A percentile compares a stretch with the other conserved stretches of the same genome.
phyloP scores from a whole-genome alignment of 208 protist species.

The Leishmania tropica region DNA sequence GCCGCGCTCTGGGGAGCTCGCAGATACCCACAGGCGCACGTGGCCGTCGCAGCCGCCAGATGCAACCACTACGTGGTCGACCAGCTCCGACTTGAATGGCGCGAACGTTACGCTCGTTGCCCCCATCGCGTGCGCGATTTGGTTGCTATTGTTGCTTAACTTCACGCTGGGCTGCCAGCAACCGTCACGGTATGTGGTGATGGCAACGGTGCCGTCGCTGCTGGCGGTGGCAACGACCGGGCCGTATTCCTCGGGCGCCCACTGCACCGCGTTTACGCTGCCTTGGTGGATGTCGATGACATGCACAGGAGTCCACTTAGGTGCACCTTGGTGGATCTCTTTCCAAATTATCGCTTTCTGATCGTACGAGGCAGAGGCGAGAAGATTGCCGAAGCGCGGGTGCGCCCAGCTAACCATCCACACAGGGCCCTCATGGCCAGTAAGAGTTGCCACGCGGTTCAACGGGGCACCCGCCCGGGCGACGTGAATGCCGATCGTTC shows the following conservation, averaged over 20 bases:
- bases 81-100: slow-evolving; percentile 40
- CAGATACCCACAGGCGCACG: slow-evolving; percentile 70
- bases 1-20: slow-evolving; percentile 19
- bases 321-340: slow-evolving; percentile 38
- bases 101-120: slow-evolving; percentile 79
- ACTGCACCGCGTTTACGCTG: slow-evolving; percentile 83
- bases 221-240: slow-evolving; percentile 72
- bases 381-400: slow-evolving; percentile 96
- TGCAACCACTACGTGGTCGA: slow-evolving; percentile 50
- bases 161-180: slow-evolving; percentile 76
- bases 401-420: slow-evolving; percentile 98
- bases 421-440: slow-evolving; percentile 97
- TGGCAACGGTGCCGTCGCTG: slow-evolving; percentile 76
- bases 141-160: slow-evolving; percentile 79
- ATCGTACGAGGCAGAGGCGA: slow-evolving; percentile 98
- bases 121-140: slow-evolving; percentile 88
- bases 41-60: slow-evolving; percentile 85
- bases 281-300: slow-evolving; percentile 74
- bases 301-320: slow-evolving; percentile 65
- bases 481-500: slow-evolving; percentile 96
- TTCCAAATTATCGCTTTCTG: slow-evolving; percentile 97
- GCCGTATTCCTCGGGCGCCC: slow-evolving; percentile 77
- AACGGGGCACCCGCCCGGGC: slow-evolving; percentile 53
- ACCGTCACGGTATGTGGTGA: slow-evolving; percentile 62
- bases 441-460: slow-evolving; percentile 68